A percentile compares a stretch with the other conserved stretches of the same genome.
These are phyloP conservation scores for Tympanopsis confertula DNA, from an alignment of 2,329 filamentous ascomycete genomes.

Conservation along the genomic window DNA sequence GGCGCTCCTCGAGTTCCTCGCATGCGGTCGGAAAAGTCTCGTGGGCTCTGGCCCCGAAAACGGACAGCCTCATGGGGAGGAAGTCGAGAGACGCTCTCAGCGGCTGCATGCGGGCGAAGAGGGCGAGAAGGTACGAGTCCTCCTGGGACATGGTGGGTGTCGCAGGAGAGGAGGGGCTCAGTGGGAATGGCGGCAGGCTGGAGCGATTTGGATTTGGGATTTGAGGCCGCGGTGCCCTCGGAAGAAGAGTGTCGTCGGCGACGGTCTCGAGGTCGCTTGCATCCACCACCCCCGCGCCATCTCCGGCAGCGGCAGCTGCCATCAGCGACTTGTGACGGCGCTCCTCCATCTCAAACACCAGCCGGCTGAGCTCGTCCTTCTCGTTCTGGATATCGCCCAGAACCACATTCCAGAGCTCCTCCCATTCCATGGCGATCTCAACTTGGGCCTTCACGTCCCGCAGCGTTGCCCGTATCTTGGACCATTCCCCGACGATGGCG, in stretches of 20 bases:
- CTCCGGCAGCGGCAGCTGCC: conserved; percentile 47
- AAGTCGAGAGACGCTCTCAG: conserved; percentile 88
- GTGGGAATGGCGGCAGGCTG: conserved; percentile 54
- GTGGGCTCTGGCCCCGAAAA: conserved; percentile 70
- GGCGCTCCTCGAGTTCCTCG: conserved; percentile 70
- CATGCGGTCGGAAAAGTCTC: conserved; percentile 79
- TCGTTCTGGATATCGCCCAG: conserved; percentile 87
- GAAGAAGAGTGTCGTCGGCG: conserved; percentile 69
- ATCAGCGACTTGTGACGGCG: conserved; percentile 71
- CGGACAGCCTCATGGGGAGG: conserved; percentile 81
- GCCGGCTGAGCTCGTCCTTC: conserved; percentile 63
- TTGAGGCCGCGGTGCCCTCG: conserved; percentile 33
- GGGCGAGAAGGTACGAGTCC: conserved; percentile 74
- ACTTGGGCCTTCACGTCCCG: conserved; percentile 78
- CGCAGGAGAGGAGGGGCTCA: conserved; percentile 49
- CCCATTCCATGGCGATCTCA: conserved; percentile 97
- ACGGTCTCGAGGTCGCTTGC: conserved; percentile 87
- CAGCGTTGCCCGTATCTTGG: conserved; percentile 65
- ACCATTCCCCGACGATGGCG: conserved; percentile 72
- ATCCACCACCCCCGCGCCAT: conserved; percentile 40
- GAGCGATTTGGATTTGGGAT: conserved; percentile 46
- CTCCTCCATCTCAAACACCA: conserved; percentile 98
- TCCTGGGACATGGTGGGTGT: conserved; percentile 55
- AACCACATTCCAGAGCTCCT: conserved; percentile 89
- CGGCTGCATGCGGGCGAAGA: conserved; percentile 94